A percentile compares a stretch with the other conserved stretches of the same genome.
phyloP scores from a whole-genome alignment of 2,329 filamentous ascomycete species.

The Kalmusia sp. region DNA sequence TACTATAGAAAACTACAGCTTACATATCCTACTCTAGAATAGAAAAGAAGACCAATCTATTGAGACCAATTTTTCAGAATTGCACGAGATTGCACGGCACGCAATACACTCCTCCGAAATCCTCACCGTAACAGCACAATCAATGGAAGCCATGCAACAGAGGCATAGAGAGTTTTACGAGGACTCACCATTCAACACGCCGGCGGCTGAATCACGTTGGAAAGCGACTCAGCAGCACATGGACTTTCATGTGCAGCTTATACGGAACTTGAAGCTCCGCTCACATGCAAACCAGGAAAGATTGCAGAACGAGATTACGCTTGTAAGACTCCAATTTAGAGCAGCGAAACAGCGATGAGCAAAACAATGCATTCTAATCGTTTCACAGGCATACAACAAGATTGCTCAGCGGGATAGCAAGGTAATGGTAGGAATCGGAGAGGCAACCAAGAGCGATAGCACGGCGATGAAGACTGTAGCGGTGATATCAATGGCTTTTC shows the following conservation, averaged over 20 bases:
- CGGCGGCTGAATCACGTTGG: too few relatives aligned
- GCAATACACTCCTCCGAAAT: slow-evolving; percentile 22
- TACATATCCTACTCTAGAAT: too few relatives aligned
- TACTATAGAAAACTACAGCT: too few relatives aligned
- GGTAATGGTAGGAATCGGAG: slow-evolving; percentile 23
- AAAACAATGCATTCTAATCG: too few relatives aligned
- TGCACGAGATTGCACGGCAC: slow-evolving; percentile 26
- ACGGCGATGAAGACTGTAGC: slow-evolving; percentile 31
- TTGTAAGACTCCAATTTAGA: slow-evolving; percentile 15
- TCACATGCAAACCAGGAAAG: slow-evolving; percentile 22
- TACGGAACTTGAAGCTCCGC: slow-evolving; percentile 14
- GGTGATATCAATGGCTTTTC: slow-evolving; percentile 29
- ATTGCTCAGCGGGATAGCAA: slow-evolving; percentile 25
- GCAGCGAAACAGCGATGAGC: too few relatives aligned
- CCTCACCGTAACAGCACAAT: slow-evolving; percentile 16
- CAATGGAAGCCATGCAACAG: slow-evolving; percentile 16
- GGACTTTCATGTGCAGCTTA: slow-evolving; percentile 18
- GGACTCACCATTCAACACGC: slow-evolving; percentile 1
- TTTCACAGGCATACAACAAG: slow-evolving; percentile 23
- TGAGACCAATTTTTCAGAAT: too few relatives aligned
- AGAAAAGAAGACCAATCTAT: too few relatives aligned
- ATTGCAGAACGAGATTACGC: slow-evolving; percentile 26
- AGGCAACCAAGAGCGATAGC: slow-evolving; percentile 26
- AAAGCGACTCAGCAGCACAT: slow-evolving; percentile 13
- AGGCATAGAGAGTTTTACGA: slow-evolving; percentile 13